Percentiles rank a stretch among this genome's conserved stretches.
phyloP scores from a whole-genome alignment of 495 filamentous ascomycete genomes.

The Oidiodendron maius region DNA sequence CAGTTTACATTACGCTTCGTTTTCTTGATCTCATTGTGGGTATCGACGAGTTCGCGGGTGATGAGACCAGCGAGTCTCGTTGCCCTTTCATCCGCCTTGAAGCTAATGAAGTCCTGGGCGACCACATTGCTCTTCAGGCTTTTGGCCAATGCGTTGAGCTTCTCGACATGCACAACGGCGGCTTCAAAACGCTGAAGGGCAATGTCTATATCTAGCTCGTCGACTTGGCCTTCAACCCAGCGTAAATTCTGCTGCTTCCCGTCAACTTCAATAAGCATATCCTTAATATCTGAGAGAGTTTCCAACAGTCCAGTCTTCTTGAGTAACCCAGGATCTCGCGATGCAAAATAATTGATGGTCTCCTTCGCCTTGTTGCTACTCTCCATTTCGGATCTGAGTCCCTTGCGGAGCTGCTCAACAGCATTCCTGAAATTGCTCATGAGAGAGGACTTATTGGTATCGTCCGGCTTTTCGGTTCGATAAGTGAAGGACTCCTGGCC shows the following conservation, averaged over 20 bases:
- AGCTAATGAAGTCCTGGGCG: slow-evolving; percentile 81
- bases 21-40: slow-evolving; percentile 61
- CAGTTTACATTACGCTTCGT: slow-evolving; percentile 71
- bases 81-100: slow-evolving; percentile 85
- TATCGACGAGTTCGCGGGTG: slow-evolving; percentile 65
- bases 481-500: slow-evolving; percentile 93
- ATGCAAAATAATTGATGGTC: slow-evolving; percentile 73
- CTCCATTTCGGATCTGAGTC: slow-evolving; percentile 74
- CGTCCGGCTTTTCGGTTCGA: slow-evolving; percentile 68
- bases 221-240: slow-evolving; percentile 91
- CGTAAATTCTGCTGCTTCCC: slow-evolving; percentile 93
- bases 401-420: slow-evolving; percentile 82
- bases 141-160: slow-evolving; percentile 69
- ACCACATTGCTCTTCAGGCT: slow-evolving; percentile 76
- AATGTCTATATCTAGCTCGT: slow-evolving; percentile 93
- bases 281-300: slow-evolving; percentile 60
- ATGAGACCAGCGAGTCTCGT: slow-evolving; percentile 69
- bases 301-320: slow-evolving; percentile 69
- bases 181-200: slow-evolving; percentile 86
- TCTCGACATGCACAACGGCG: slow-evolving; percentile 75
- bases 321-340: slow-evolving; percentile 61
- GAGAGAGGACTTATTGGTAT: slow-evolving; percentile 69
- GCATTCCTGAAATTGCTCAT: slow-evolving; percentile 86
- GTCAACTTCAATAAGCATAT: slow-evolving; percentile 90
- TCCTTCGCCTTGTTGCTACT: slow-evolving; percentile 71